Evolutionary conservation across 345 rosid genomes (phyloP).

Genomic region (Syzygium oleosum): DNA sequence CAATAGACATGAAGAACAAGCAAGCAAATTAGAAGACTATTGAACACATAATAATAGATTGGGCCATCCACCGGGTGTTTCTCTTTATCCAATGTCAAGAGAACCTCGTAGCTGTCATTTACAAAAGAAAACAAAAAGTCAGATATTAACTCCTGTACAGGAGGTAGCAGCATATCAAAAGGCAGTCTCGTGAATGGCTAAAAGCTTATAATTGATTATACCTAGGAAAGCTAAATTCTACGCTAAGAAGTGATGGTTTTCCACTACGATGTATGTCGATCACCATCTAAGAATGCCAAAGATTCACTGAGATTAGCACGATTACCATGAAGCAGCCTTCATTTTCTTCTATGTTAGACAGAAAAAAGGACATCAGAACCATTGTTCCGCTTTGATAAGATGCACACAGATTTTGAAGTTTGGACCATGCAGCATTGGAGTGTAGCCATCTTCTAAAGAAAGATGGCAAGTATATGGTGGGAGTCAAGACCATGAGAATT

Average conservation of each 20-base stretch:
- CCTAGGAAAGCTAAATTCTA: background rate
- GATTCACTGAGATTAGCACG: background rate
- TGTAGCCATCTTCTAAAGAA: background rate
- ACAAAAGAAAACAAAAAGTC: background rate
- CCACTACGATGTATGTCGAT: background rate
- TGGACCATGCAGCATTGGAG: background rate
- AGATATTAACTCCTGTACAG: background rate
- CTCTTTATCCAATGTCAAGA: slow-evolving; percentile 56
- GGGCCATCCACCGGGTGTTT: slow-evolving; percentile 62
- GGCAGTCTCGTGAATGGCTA: background rate
- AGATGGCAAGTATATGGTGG: background rate
- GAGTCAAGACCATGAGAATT: background rate
- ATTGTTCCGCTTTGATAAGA: background rate
- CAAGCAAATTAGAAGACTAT: slow-evolving; percentile 61
- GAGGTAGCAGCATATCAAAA: background rate
- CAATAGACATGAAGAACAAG: slow-evolving; percentile 83
- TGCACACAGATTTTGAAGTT: background rate
- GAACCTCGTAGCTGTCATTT: slow-evolving; percentile 67
- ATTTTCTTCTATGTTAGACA: background rate
- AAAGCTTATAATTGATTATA: background rate
- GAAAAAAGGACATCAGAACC: background rate
- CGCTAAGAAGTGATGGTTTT: background rate
- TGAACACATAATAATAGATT: slow-evolving; percentile 72
- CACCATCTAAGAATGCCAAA: background rate
- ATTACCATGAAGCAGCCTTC: background rate